Conservation (phyloP, 106 monocot genomes). For the Apostasia ramifera region DNA sequence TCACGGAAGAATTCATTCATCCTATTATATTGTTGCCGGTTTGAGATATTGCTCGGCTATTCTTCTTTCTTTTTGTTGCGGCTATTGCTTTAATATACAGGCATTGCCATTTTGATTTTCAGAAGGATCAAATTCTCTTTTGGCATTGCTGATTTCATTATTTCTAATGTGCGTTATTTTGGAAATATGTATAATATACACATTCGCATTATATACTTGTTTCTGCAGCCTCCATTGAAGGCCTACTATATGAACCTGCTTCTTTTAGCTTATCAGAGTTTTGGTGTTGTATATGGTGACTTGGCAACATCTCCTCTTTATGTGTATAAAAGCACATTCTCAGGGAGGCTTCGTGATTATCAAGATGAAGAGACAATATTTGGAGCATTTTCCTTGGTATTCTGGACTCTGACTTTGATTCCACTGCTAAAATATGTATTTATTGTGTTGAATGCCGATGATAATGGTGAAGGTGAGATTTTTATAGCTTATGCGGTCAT, state of each 20-base stretch:
- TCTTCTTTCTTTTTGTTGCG: not conserved
- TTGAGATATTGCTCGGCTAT: too few species aligned
- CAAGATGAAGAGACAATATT: constrained; percentile 72
- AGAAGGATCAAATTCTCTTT: too few species aligned
- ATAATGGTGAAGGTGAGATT: constrained; percentile 91
- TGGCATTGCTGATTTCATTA: too few species aligned
- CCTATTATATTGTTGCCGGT: too few species aligned
- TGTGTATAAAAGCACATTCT: constrained; percentile 73
- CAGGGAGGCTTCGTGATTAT: constrained; percentile 42
- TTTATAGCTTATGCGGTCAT: not conserved
- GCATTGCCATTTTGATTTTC: not conserved
- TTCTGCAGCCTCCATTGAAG: constrained; percentile 37
- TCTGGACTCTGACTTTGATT: constrained; percentile 88
- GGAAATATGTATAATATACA: not conserved
- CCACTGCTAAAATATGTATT: constrained; percentile 81
- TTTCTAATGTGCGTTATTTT: not conserved
- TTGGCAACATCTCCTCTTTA: constrained; percentile 89
- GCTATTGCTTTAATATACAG: not conserved
- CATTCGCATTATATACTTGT: not conserved
- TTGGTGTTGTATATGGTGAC: constrained; percentile 96
- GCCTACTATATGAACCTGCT: constrained; percentile 44
- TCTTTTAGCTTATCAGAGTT: constrained; percentile 90
- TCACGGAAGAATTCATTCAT: too few species aligned
- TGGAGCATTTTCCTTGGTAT: constrained; percentile 74
- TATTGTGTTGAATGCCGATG: constrained; percentile 75